phyloP scores from a whole-genome alignment of 2,329 filamentous ascomycete genomes.

The Tolypocladium album region DNA sequence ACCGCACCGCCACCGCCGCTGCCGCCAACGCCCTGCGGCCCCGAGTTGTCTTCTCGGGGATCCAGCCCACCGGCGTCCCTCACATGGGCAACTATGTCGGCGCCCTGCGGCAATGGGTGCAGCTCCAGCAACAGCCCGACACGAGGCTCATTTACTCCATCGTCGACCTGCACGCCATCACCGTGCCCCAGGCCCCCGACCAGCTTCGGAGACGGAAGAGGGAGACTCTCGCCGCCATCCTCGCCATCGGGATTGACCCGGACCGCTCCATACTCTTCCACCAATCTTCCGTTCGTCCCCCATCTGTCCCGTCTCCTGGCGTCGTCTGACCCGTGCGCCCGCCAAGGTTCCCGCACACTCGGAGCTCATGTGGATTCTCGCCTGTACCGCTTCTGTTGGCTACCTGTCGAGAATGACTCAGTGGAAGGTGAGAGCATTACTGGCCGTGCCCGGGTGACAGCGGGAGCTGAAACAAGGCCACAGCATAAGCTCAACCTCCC shows the following conservation, averaged over 20 bases:
- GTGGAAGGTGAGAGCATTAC: slow-evolving; percentile 64
- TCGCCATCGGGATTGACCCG: slow-evolving; percentile 78
- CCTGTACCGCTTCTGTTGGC: slow-evolving; percentile 82
- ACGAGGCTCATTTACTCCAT: slow-evolving; percentile 71
- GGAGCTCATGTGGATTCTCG: slow-evolving; percentile 95
- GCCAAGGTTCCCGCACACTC: slow-evolving; percentile 62
- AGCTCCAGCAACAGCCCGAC: slow-evolving; percentile 53
- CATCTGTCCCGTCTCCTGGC: background rate
- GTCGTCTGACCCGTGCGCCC: background rate
- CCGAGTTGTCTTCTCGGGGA: slow-evolving; percentile 78
- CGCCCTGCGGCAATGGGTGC: slow-evolving; percentile 77
- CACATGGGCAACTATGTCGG: slow-evolving; percentile 95
- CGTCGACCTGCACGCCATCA: slow-evolving; percentile 91
- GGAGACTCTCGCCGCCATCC: slow-evolving; percentile 66
- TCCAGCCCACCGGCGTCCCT: slow-evolving; percentile 89
- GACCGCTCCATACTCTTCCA: slow-evolving; percentile 70
- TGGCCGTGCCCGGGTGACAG: background rate
- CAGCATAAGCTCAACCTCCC: slow-evolving; percentile 64
- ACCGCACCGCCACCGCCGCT: background rate
- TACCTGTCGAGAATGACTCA: slow-evolving; percentile 98
- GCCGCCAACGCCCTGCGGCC: slow-evolving; percentile 1
- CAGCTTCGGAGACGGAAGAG: slow-evolving; percentile 54
- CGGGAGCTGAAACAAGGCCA: background rate
- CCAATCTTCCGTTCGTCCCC: slow-evolving; percentile 56
- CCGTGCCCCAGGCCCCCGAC: slow-evolving; percentile 55